Evolutionary conservation across 2,329 filamentous ascomycete species (phyloP), one percentile per base, ranked within the genome.

Genomic region (Colletotrichum falcatum): DNA sequence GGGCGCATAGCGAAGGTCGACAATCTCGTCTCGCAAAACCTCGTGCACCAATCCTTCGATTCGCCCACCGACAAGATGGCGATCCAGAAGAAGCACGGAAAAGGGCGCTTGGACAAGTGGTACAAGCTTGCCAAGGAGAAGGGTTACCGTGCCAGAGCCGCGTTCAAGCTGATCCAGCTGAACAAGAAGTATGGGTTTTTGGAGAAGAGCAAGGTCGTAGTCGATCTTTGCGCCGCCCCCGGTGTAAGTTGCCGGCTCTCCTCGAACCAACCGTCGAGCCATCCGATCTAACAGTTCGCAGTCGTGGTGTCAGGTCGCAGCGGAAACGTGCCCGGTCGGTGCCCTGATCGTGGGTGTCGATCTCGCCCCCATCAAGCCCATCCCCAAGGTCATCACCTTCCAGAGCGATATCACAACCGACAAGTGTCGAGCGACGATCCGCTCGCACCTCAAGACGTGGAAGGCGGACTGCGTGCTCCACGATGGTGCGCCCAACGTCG

Each of bases 141-240:
- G 83, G 96, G 96, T 73, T 99, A 98, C 80, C 89, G 96, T 78
- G 95, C 96, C 72, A 90, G 96, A 88, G 95, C 96, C 76, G 95
- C 96, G 66, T 98, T 98, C 88, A 99, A 99, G 85, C 85, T 99
- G 76, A 95, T 99, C 75, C 95, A 99, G 81, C 86, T 99, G 77
- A 99, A 99, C 85, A 98, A 98, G 84, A 98, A 98, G 81, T 99
- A 97, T 92, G 93, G 94, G 75, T 99, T 99, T 82, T 86, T 99
- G 76, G 94, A 98, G 82, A 95, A 97, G 86, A 97, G 94, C 83
- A 97, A 94, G 85, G 96, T 98, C 77, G 86, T 98, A 72, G 87
- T 99, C 80, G 97, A 99, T 91, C 92, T 99, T 79, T 99, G 96
- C 84, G 96, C 96, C 74, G 96, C 96, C 26, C 96, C 96, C 39